Percentiles rank a stretch among this genome's conserved stretches.
phyloP scores from a whole-genome alignment of 352 stramenopile genomes.

The Nothophytophthora sp. region DNA sequence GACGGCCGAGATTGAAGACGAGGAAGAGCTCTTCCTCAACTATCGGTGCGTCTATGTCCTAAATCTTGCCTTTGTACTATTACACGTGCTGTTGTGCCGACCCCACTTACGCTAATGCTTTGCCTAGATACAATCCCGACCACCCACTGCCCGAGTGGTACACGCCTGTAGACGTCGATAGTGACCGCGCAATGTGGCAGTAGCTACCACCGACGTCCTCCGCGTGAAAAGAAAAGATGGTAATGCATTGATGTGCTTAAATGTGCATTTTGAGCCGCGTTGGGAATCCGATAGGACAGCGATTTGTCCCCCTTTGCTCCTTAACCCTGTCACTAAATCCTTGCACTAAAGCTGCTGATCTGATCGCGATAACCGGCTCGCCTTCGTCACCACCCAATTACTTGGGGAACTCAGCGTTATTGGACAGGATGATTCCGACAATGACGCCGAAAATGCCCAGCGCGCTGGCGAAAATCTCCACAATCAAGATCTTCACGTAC shows the following conservation, averaged over 20 bases:
- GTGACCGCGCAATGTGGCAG: constrained; percentile 86
- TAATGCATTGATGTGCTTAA: constrained; percentile 43
- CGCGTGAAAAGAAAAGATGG: constrained; percentile 11
- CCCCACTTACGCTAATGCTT: no score
- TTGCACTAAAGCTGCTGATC: constrained; percentile 1
- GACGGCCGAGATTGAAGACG: constrained; percentile 74
- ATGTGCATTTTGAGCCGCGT: constrained; percentile 16
- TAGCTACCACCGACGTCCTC: constrained; percentile 14
- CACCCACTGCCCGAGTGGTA: constrained; percentile 79
- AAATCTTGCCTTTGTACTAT: no score
- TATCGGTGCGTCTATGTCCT: constrained; percentile 44
- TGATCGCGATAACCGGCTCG: neutral
- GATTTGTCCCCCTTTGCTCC: constrained; percentile 1
- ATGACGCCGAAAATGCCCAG: constrained; percentile 99
- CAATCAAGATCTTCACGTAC: constrained; percentile 99
- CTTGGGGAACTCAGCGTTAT: constrained; percentile 95
- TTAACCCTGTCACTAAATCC: neutral
- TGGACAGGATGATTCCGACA: constrained; percentile 98
- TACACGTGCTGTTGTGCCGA: no score
- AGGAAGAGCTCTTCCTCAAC: constrained; percentile 86
- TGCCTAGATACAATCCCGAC: constrained; percentile 76
- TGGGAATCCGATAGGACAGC: constrained; percentile 4
- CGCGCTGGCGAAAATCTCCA: constrained; percentile 99
- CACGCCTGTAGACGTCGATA: constrained; percentile 76
- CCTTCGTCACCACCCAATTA: constrained; percentile 25